Evolutionary conservation across 352 stramenopile genomes (phyloP), one percentile per base, ranked within the genome.

Genomic region (Phytophthora chlamydospora): DNA sequence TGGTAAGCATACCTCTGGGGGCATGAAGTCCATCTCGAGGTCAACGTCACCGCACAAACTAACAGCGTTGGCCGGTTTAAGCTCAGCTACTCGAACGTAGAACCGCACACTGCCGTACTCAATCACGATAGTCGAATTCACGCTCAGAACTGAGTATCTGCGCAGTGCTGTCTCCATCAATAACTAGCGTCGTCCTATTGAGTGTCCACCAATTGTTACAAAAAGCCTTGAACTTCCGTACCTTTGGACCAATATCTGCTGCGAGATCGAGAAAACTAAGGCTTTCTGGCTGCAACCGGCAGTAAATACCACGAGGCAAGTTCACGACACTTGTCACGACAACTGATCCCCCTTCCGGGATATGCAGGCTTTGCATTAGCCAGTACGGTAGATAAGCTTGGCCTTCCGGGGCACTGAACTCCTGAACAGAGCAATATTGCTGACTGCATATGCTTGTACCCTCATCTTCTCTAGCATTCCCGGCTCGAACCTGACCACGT

Each of bases 11-110:
- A 73, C 58, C 14, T 78, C 58, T 12, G 80, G 80, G 1, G 52
- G 53, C 42, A 71, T 80, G 34, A 90, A 88, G 29, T 90, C 69
- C 40, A 78, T 73, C 47, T 86, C 75, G 21, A 90, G 43, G 29
- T 90, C 81, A n/a, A 90, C 78, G 34, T 90, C 78, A 14, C 81
- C 78, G 8, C 82, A 78, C 19, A 90, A 67, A 50, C 76, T 85
- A 35, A 90, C 50, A 0, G 77, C 78, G 0, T 53, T 1, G 8
- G 41, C 55, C 8, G 81, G 81, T 27, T 86, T 85, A 21, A 90
- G 66, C 33, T 89, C 76, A 10, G 76, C 54, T 4, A 89, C 68
- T 14, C 71, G 73, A 11, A 90, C 53, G 33, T 80, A 80, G 46
- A 77, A 86, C 9, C 56, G 62, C 6, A 72, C 40, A 36, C 47